Evolutionary conservation across 1,284 basidiomycete genomes (phyloP).

Genomic region (Cutaneotrichosporon sp.): DNA sequence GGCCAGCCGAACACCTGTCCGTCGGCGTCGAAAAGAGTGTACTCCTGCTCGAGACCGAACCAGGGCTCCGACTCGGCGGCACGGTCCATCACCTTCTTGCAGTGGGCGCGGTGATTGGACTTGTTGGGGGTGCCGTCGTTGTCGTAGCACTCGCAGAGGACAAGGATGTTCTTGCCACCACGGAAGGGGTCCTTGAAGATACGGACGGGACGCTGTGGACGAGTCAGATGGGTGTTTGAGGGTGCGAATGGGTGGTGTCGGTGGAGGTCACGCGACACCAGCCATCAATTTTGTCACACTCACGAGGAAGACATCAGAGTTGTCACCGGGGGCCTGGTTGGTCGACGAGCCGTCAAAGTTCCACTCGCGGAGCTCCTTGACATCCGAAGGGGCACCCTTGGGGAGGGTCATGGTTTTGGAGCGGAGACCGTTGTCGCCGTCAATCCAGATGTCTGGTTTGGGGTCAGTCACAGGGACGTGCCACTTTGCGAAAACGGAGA

Average conservation of each 20-base stretch:
- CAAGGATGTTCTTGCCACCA: slow-evolving; percentile 93
- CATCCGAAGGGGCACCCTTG: slow-evolving; percentile 33
- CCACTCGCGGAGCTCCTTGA: slow-evolving; percentile 68
- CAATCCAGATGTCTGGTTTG: slow-evolving; percentile 85
- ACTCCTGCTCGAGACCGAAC: slow-evolving; percentile 99
- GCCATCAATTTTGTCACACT: slow-evolving; percentile 15
- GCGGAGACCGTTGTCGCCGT: slow-evolving; percentile 84
- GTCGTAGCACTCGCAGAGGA: slow-evolving; percentile 97
- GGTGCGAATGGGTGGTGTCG: not conserved
- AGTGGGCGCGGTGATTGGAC: slow-evolving; percentile 89
- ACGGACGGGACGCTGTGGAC: slow-evolving; percentile 68
- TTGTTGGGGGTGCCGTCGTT: slow-evolving; percentile 97
- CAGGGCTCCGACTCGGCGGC: slow-evolving; percentile 76
- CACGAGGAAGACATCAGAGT: slow-evolving; percentile 93
- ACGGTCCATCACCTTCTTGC: slow-evolving; percentile 87
- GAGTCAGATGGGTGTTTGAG: not conserved
- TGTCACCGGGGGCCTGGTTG: slow-evolving; percentile 86
- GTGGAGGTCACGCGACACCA: no score
- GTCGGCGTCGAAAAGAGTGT: slow-evolving; percentile 93
- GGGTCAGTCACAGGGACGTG: slow-evolving; percentile 7
- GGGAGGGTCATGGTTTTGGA: slow-evolving; percentile 72
- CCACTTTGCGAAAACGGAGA: not conserved
- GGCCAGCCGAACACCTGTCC: slow-evolving; percentile 94
- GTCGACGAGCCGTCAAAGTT: slow-evolving; percentile 99
- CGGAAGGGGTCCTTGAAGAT: slow-evolving; percentile 99